These are phyloP conservation scores for Trichophyton simii DNA, from an alignment of 2,329 filamentous ascomycete genomes.

Conservation along the genomic window DNA sequence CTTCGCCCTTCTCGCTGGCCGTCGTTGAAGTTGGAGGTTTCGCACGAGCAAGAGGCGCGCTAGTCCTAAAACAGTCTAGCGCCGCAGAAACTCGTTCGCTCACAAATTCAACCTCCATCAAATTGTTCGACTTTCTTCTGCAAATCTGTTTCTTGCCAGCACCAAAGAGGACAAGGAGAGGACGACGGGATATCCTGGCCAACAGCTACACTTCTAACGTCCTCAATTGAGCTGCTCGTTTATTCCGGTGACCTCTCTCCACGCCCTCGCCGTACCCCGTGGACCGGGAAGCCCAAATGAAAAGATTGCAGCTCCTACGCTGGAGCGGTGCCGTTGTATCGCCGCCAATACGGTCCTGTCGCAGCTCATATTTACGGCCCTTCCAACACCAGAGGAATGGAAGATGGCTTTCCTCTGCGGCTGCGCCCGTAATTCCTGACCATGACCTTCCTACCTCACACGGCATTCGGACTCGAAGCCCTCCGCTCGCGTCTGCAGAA, in stretches of 20 bases:
- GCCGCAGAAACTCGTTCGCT: not conserved
- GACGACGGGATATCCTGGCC: not conserved
- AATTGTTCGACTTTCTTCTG: not conserved
- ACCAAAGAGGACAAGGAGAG: not conserved
- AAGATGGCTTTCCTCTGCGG: conserved; percentile 33
- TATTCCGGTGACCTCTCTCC: not conserved
- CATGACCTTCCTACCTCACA: conserved; percentile 9
- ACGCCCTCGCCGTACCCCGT: not conserved
- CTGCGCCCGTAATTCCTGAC: conserved; percentile 18
- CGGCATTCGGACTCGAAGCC: conserved; percentile 22
- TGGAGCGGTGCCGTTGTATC: conserved; percentile 41
- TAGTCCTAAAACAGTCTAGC: not conserved
- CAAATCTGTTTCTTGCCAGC: not conserved
- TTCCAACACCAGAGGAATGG: conserved; percentile 14
- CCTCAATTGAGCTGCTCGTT: not conserved
- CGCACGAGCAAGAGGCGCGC: not conserved
- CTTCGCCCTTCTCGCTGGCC: not conserved
- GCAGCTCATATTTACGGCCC: conserved; percentile 14
- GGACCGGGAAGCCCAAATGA: conserved; percentile 26
- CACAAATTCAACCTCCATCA: not conserved
- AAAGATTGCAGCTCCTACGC: conserved; percentile 39
- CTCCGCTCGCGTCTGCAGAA: conserved; percentile 60
- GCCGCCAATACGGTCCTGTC: conserved; percentile 33
- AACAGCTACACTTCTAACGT: not conserved
- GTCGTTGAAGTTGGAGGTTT: not conserved